phyloP scores from a whole-genome alignment of 257 asterid species.

The Ilex aquifolium region DNA sequence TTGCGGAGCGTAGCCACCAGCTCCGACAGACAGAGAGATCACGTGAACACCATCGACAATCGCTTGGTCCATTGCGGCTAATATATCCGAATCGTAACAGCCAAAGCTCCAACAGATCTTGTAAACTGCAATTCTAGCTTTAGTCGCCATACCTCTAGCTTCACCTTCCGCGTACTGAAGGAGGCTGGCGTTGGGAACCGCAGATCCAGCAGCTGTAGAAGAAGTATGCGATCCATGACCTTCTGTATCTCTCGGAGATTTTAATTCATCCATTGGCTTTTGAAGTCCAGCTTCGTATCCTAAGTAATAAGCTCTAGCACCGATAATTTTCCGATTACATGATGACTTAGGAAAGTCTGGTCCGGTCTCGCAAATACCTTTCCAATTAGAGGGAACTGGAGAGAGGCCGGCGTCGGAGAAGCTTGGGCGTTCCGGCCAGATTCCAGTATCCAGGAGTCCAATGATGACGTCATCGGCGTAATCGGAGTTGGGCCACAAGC shows the following conservation, averaged over 20 bases:
- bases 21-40: conserved; percentile 83
- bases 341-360: conserved; percentile 44
- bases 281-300: conserved; percentile 53
- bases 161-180: conserved; percentile 70
- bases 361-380: conserved; percentile 58
- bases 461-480: conserved; percentile 82
- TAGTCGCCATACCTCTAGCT: conserved; percentile 89
- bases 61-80: conserved; percentile 84
- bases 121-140: conserved; percentile 83
- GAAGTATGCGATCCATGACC: conserved; percentile 98
- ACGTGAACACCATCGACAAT: conserved; percentile 70
- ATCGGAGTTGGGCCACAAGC: conserved; percentile 79
- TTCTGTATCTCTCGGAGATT: conserved; percentile 83
- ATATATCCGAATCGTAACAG: conserved; percentile 79
- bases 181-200: conserved; percentile 65
- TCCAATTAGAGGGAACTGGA: conserved; percentile 66
- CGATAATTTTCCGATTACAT: conserved; percentile 73
- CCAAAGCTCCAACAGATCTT: conserved; percentile 77
- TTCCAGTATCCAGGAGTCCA: conserved; percentile 87
- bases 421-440: conserved; percentile 90
- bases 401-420: conserved; percentile 73
- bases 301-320: conserved; percentile 59
- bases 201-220: conserved; percentile 87
- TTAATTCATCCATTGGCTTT: conserved; percentile 29
- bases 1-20: conserved; percentile 58